A percentile compares a stretch with the other conserved stretches of the same genome.
Conservation (phyloP, 257 asterid species). For the Solanum sitiens region DNA sequence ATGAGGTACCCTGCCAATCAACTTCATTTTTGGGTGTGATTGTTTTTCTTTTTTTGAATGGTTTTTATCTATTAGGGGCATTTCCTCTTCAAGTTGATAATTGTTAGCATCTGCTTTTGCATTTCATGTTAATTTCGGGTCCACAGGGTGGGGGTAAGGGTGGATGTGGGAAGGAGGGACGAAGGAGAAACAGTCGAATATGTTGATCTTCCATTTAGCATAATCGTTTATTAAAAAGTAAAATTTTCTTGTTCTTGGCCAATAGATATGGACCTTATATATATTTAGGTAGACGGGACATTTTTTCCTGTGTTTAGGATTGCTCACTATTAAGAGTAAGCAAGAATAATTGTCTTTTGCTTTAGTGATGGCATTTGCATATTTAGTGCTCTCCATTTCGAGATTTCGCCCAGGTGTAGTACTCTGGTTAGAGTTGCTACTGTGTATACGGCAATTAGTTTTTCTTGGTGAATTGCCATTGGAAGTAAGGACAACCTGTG, state of each 20-base stretch:
- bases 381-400: neutral
- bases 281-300: neutral
- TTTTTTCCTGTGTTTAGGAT: neutral
- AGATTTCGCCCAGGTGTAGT: neutral
- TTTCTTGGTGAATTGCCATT: neutral
- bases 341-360: neutral
- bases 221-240: neutral
- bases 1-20: slow-evolving; percentile 51
- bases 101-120: neutral
- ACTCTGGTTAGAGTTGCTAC: neutral
- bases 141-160: neutral
- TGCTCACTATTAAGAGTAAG: neutral
- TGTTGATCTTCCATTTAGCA: neutral
- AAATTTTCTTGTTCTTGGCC: neutral
- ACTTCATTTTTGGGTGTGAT: neutral
- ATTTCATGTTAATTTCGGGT: neutral
- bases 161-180: neutral
- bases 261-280: neutral
- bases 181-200: neutral
- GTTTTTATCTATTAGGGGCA: neutral
- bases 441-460: neutral
- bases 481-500: neutral
- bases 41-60: neutral
- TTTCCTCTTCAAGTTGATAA: neutral
- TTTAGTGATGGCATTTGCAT: neutral